Conservation (phyloP, 2,329 filamentous ascomycete genomes). For the Aspergillus jensenii region DNA sequence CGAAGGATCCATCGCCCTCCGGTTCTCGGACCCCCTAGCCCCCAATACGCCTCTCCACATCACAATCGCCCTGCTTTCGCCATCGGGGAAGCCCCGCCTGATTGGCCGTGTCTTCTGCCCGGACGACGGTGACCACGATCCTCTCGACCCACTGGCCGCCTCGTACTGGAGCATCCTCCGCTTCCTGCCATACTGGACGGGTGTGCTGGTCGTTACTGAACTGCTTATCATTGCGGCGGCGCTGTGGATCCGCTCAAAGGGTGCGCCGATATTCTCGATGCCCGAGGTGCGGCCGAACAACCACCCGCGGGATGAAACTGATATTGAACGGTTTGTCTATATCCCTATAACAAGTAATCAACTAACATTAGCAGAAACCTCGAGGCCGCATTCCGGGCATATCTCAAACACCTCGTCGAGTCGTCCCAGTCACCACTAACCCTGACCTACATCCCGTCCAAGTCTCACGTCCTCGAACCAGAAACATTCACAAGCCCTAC, state of each 20-base stretch:
- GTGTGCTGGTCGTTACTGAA: neutral
- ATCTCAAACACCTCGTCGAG: neutral
- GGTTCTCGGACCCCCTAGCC: neutral
- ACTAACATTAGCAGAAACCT: neutral
- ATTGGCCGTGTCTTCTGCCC: slow-evolving; percentile 5
- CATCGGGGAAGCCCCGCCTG: neutral
- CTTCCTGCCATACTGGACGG: slow-evolving; percentile 9
- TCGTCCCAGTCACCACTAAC: neutral
- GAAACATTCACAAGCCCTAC: neutral
- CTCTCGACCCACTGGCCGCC: neutral
- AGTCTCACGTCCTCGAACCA: neutral
- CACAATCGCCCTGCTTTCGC: neutral
- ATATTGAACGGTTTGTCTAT: neutral
- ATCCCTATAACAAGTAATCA: neutral
- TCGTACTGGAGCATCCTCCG: neutral
- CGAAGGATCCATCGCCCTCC: neutral
- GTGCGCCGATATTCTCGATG: neutral
- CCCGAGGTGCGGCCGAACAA: slow-evolving; percentile 3
- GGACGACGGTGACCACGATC: neutral
- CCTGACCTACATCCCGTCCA: neutral
- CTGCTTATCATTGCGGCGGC: neutral
- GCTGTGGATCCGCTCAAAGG: slow-evolving; percentile 1
- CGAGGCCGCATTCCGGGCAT: slow-evolving; percentile 1
- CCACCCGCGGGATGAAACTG: slow-evolving; percentile 1
- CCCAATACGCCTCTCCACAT: neutral